These are phyloP conservation scores for Tuber microsphaerosporum DNA, from an alignment of 495 filamentous ascomycete species.

Conservation along the genomic window DNA sequence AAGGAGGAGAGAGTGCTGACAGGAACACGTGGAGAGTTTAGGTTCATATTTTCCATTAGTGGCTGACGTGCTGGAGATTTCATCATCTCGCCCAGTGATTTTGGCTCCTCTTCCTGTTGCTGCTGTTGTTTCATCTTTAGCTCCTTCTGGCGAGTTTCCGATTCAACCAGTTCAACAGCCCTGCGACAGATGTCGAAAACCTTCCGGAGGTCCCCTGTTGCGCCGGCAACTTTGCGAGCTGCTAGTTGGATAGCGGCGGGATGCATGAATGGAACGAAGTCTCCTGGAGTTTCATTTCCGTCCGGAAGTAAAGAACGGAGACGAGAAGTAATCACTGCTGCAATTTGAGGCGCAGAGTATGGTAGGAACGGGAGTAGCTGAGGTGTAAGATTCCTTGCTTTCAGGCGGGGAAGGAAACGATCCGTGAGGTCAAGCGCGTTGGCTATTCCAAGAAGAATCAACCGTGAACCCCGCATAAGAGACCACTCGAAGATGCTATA, in stretches of 20 bases:
- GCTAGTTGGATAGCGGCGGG: slow-evolving; percentile 88
- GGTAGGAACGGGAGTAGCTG: slow-evolving; percentile 85
- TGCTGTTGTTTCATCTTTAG: slow-evolving; percentile 44
- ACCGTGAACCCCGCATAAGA: slow-evolving; percentile 63
- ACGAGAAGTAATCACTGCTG: slow-evolving; percentile 72
- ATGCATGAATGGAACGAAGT: slow-evolving; percentile 77
- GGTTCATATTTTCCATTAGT: slow-evolving; percentile 61
- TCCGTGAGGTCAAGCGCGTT: slow-evolving; percentile 95
- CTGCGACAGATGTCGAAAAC: slow-evolving; percentile 90
- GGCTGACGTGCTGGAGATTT: slow-evolving; percentile 40
- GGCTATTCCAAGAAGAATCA: slow-evolving; percentile 85
- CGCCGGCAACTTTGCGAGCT: slow-evolving; percentile 84
- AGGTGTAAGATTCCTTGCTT: slow-evolving; percentile 83
- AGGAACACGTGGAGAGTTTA: slow-evolving; percentile 53
- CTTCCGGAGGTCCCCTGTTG: slow-evolving; percentile 89
- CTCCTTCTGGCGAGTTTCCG: slow-evolving; percentile 64
- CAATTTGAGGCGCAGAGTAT: slow-evolving; percentile 84
- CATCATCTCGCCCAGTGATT: slow-evolving; percentile 25
- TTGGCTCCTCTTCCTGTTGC: slow-evolving; percentile 20
- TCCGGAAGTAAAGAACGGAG: slow-evolving; percentile 60
- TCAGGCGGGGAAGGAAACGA: slow-evolving; percentile 86
- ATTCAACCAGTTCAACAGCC: slow-evolving; percentile 81
- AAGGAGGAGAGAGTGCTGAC: slow-evolving; percentile 54
- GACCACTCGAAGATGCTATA: slow-evolving; percentile 94
- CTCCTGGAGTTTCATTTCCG: slow-evolving; percentile 41